A percentile compares a stretch with the other conserved stretches of the same genome.
Conservation (phyloP, 2,329 filamentous ascomycete species). For the Aaosphaeria pasadenensis region DNA sequence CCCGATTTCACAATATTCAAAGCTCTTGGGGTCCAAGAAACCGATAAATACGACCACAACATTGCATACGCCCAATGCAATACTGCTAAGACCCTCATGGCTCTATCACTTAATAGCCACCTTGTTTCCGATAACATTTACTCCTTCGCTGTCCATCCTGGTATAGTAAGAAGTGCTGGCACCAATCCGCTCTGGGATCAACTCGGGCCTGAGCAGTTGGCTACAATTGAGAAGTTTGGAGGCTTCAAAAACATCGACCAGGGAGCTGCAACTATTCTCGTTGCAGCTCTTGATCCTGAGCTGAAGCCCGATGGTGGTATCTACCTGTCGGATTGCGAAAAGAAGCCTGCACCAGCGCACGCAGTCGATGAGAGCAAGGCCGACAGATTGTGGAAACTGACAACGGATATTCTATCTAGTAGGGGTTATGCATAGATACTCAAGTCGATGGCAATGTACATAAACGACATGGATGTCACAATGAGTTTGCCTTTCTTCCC, state of each 20-base stretch:
- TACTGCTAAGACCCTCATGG: slow-evolving; percentile 17
- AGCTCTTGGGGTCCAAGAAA: neutral
- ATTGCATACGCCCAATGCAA: slow-evolving; percentile 20
- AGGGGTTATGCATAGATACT: too few relatives aligned
- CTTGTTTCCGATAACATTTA: slow-evolving; percentile 9
- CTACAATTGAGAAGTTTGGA: neutral
- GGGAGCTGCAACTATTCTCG: slow-evolving; percentile 5
- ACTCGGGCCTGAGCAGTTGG: neutral
- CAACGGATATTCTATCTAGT: slow-evolving; percentile 1
- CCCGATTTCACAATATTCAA: neutral
- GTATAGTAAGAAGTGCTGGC: slow-evolving; percentile 5
- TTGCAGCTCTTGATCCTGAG: slow-evolving; percentile 8
- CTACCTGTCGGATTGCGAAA: slow-evolving; percentile 7
- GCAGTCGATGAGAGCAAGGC: slow-evolving; percentile 1
- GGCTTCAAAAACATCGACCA: slow-evolving; percentile 3
- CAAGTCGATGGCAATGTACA: too few relatives aligned
- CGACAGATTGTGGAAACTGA: slow-evolving; percentile 5
- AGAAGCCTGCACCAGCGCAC: neutral
- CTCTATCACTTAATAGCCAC: slow-evolving; percentile 8
- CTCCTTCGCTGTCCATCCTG: slow-evolving; percentile 16
- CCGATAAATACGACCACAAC: slow-evolving; percentile 5
- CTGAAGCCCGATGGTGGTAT: slow-evolving; percentile 3
- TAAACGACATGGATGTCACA: too few relatives aligned
- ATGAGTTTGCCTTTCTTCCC: too few relatives aligned
- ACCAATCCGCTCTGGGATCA: neutral